These are phyloP conservation scores for Komagataella phaffii DNA, from an alignment of 805 yeast genomes.

Conservation along the genomic window DNA sequence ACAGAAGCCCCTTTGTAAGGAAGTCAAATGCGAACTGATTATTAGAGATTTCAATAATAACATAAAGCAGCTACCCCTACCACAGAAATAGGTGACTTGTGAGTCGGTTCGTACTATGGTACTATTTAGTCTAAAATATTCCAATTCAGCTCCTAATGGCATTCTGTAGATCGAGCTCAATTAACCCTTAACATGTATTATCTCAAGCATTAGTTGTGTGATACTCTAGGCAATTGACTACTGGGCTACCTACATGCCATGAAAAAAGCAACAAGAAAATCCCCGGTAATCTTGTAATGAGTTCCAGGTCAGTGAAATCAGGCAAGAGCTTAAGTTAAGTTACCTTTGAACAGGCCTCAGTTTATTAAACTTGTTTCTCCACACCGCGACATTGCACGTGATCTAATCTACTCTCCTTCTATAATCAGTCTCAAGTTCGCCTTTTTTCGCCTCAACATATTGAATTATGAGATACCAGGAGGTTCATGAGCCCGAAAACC, in stretches of 20 bases:
- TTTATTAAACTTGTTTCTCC: neutral
- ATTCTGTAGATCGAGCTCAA: too few relatives aligned
- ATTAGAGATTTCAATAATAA: slow-evolving; percentile 67
- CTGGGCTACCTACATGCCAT: too few relatives aligned
- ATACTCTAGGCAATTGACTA: too few relatives aligned
- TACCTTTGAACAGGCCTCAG: too few relatives aligned
- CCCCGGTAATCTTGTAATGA: too few relatives aligned
- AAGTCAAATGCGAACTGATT: slow-evolving; percentile 64
- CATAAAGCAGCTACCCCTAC: slow-evolving; percentile 12
- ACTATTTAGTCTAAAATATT: neutral
- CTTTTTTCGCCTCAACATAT: neutral
- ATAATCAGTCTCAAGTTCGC: neutral
- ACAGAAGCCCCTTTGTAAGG: slow-evolving; percentile 60
- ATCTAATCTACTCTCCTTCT: neutral
- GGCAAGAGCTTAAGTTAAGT: too few relatives aligned
- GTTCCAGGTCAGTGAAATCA: too few relatives aligned
- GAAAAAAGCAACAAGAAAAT: too few relatives aligned
- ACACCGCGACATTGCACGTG: neutral
- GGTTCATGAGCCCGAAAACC: slow-evolving; percentile 38
- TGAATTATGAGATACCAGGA: neutral
- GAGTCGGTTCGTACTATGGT: neutral
- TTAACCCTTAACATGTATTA: too few relatives aligned
- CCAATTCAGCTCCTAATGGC: neutral
- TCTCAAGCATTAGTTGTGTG: too few relatives aligned
- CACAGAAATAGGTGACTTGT: slow-evolving; percentile 7